Percentiles rank a stretch among this genome's conserved stretches.
Evolutionary conservation across 345 rosid genomes (phyloP).

Genomic region (Salix koriyanagi): DNA sequence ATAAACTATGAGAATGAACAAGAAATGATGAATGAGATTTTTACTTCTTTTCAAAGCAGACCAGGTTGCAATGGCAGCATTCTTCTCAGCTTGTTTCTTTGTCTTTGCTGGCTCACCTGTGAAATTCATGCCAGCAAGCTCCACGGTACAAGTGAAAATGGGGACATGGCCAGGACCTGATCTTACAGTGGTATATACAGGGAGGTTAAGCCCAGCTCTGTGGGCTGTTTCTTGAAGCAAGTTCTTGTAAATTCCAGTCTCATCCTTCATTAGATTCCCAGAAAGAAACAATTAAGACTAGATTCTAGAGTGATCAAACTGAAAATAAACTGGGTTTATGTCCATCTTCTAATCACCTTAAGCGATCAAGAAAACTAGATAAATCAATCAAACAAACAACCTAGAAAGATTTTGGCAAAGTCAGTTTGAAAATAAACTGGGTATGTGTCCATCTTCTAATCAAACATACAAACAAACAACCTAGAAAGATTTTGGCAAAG

Average conservation of each 20-base stretch:
- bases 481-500: background rate
- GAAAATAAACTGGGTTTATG: background rate
- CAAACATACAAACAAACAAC: background rate
- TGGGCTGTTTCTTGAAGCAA: conserved; percentile 75
- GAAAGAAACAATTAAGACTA: background rate
- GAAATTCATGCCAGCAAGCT: conserved; percentile 67
- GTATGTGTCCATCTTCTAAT: background rate
- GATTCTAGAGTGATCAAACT: background rate
- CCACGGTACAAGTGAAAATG: conserved; percentile 53
- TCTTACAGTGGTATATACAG: conserved; percentile 61
- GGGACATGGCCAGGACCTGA: conserved; percentile 75
- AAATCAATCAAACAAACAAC: background rate
- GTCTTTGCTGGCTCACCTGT: conserved; percentile 65
- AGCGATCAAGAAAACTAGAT: background rate
- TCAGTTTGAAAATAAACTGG: background rate
- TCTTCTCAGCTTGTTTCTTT: conserved; percentile 79
- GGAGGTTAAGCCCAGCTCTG: conserved; percentile 65
- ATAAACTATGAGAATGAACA: background rate
- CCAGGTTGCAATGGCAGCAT: conserved; percentile 77
- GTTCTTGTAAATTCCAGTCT: conserved; percentile 75
- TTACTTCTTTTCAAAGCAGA: conserved; percentile 59
- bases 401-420: background rate
- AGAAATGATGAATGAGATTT: background rate
- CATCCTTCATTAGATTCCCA: conserved; percentile 44
- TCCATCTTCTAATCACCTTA: background rate